phyloP scores from a whole-genome alignment of 164 flowering plant species.

The Dillenia turbinata region DNA sequence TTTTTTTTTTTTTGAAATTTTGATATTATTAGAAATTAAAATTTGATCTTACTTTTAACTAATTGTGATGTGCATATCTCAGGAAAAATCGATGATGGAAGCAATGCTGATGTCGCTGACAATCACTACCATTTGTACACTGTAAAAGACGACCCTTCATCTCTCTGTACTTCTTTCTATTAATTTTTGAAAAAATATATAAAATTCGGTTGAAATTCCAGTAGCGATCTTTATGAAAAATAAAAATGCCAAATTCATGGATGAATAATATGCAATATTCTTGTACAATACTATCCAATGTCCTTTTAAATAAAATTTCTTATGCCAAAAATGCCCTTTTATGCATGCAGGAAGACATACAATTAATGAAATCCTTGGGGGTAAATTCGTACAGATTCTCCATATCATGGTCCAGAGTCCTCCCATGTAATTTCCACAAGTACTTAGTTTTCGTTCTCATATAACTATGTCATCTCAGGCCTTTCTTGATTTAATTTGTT shows the following conservation, averaged over 20 bases:
- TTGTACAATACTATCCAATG: no score
- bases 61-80: not conserved
- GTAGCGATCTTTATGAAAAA: no score
- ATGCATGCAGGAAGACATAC: conserved; percentile 28
- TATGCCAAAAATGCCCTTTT: no score
- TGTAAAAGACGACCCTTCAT: conserved; percentile 3
- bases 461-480: not conserved
- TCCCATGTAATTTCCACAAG: conserved; percentile 16
- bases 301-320: not conserved
- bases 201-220: not conserved
- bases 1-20: conserved; percentile 1
- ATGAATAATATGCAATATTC: not conserved
- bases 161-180: not conserved
- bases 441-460: not conserved
- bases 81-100: conserved; percentile 22
- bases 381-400: conserved; percentile 32
- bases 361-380: conserved; percentile 27
- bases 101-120: conserved; percentile 26
- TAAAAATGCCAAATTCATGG: not conserved
- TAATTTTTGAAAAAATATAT: no score
- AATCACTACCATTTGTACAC: conserved; percentile 29
- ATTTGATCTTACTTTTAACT: no score
- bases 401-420: conserved; percentile 31
- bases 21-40: no score
- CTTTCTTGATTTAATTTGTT: not conserved